These are phyloP conservation scores for Solanum raphanifolium DNA, from an alignment of 257 asterid genomes.

Conservation along the genomic window DNA sequence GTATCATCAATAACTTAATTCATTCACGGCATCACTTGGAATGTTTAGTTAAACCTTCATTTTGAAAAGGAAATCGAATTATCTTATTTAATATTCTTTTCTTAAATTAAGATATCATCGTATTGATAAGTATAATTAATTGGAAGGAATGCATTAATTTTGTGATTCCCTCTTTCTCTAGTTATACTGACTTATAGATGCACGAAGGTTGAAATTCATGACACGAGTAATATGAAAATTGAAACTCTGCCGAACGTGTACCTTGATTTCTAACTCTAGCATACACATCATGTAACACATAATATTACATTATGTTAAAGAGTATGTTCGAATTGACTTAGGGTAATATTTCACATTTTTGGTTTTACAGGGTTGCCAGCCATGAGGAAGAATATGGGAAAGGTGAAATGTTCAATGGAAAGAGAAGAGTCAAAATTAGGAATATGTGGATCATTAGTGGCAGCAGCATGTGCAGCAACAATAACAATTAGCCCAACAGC, in stretches of 20 bases:
- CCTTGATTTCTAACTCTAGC: neutral
- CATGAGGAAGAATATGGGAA: slow-evolving; percentile 38
- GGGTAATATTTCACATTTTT: neutral
- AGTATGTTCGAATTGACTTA: neutral
- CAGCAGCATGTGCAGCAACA: slow-evolving; percentile 32
- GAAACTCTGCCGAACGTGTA: neutral
- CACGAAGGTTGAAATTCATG: neutral
- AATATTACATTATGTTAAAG: neutral
- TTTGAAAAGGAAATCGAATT: neutral
- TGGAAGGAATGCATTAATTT: neutral
- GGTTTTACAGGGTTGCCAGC: slow-evolving; percentile 45
- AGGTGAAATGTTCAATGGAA: slow-evolving; percentile 57
- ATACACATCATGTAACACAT: neutral
- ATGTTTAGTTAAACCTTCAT: neutral
- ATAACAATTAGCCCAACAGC: slow-evolving; percentile 56
- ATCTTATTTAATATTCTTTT: neutral
- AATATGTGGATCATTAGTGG: slow-evolving; percentile 44
- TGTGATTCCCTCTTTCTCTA: neutral
- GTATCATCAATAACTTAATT: neutral
- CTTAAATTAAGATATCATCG: neutral
- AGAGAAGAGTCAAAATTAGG: slow-evolving; percentile 44
- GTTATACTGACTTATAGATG: neutral
- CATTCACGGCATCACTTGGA: neutral
- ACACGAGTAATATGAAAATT: neutral
- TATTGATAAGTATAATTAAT: neutral